Evolutionary conservation across 1,284 basidiomycete genomes (phyloP), one percentile per base, ranked within the genome.

Genomic region (Ustilago crameri): DNA sequence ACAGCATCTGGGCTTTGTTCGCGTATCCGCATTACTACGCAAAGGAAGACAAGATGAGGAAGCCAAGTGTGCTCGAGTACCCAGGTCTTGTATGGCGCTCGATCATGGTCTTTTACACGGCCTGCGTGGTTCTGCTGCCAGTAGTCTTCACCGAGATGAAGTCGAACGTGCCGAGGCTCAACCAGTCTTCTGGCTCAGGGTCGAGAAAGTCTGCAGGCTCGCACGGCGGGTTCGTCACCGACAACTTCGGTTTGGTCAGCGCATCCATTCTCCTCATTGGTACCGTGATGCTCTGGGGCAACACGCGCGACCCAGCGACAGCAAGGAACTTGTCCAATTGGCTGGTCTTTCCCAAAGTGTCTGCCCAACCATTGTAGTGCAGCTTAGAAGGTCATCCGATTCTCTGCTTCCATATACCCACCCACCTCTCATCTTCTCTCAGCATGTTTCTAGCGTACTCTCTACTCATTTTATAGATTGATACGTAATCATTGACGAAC

Each of bases 1-100:
- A 96, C 85, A 89, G 91, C 12, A 92, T 95, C 78, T 95, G 89
- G 87, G 86, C 91, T 42, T 87, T 96, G 83, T 93, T 96, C 84
- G 89, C 88, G 1, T 71, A 67, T 38, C 69, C 62, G 12, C 44
- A 55, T 3, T 58, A 42, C 45, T 67, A 63, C 46, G 34, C 42
- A 3, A 35, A 44, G 18, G 70, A 70, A 20, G 22, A 55, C 12
- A 20, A 43, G 15, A 58, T 58, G 2, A 38, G 60, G 10, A 54
- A 12, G 24, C 77, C 70, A 2, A 35, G 52, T 3, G 5, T 71
- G 26, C 42, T 62, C 8, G 75, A 75, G n/a, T 83, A 75, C 30
- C 81, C 81, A 2, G 56, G 24, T 1, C 44, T 82, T 32, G 30
- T 71, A 3, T 71, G 47, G 51, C 49, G 75, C 12, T 66, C 66